Evolutionary conservation across 1,284 basidiomycete genomes (phyloP).

Genomic region (Marasmius oreades): DNA sequence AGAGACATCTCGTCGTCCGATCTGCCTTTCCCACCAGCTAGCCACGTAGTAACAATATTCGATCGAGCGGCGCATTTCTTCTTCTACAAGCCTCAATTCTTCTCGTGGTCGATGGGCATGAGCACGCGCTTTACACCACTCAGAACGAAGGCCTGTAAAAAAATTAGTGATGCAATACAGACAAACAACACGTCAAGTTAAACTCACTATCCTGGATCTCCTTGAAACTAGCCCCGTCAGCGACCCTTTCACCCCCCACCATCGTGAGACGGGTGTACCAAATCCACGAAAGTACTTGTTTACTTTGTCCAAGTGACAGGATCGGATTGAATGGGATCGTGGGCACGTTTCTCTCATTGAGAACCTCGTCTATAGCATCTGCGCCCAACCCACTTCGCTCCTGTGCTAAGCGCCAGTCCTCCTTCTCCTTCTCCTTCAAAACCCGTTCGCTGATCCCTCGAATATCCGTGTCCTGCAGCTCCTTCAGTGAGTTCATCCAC

Average conservation of each 20-base stretch:
- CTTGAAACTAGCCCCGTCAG: not conserved
- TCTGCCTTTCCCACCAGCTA: not conserved
- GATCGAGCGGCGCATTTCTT: constrained; percentile 5
- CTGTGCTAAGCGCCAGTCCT: not conserved
- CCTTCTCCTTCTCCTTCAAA: not conserved
- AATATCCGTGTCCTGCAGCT: not conserved
- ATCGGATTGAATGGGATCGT: not conserved
- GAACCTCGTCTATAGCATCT: not conserved
- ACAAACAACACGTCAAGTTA: not conserved
- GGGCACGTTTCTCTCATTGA: not conserved
- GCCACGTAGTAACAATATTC: not conserved
- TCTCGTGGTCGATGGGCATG: not conserved
- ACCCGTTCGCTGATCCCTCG: not conserved
- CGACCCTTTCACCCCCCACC: not conserved
- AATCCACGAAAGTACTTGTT: not conserved
- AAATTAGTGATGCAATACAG: not conserved
- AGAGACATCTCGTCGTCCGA: not conserved
- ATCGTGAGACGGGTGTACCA: not conserved
- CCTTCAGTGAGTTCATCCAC: not conserved
- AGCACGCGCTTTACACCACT: constrained; percentile 6
- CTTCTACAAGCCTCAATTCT: not conserved
- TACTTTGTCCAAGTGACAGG: not conserved
- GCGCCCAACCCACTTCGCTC: not conserved
- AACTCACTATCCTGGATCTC: not conserved
- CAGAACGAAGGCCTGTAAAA: not conserved